Base-by-base conservation (phyloP, 176 grass and related monocot species). In the Oryza australiensis region DNA sequence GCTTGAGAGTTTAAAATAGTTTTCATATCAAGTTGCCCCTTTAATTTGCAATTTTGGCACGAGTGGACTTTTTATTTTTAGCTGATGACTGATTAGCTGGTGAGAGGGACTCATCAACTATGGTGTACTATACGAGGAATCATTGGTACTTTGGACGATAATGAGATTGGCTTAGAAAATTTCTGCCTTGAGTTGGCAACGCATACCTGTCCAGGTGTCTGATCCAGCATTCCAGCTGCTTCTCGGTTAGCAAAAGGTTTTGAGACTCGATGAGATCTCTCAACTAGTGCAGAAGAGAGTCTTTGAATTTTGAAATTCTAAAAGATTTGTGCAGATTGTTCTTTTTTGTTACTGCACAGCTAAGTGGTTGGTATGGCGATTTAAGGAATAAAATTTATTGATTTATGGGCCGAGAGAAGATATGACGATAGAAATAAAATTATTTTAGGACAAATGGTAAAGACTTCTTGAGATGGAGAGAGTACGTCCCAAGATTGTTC, bases 11-110 rank as follows among this genome's bases (percentile, higher is more conserved):
- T n/a, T n/a, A n/a, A n/a, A n/a, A n/a, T n/a, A n/a, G n/a, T n/a
- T n/a, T n/a, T n/a, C n/a, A n/a, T n/a, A n/a, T n/a, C n/a, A n/a
- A 84, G 13, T 12, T 69, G 12, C 15, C 18, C 5, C 53, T 60
- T 71, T 9, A 77, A 77, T 22, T 59, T 53, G 18, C 16, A 53
- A 6, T 22, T 59, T 57, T 23, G 2, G 53, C 12, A 41, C 10
- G 40, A 59, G 32, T 49, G 11, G 40, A n/a, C n/a, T 71, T n/a
- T 55, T 55, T 55, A 8, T n/a, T 22, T 79, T 72, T 22, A 27
- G 83, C 14, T 72, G 55, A 46, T 79, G 83, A 18, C 30, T 26
- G 40, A 65, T 73, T 76, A 73, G 55, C 68, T 55, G 41, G 68
- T 65, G 84, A 73, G 68, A 23, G 60, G 11, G 59, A 53, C 42